Evolutionary conservation across 2,329 filamentous ascomycete species (phyloP), one percentile per base, ranked within the genome.

Genomic region (Colletotrichum somersetense): DNA sequence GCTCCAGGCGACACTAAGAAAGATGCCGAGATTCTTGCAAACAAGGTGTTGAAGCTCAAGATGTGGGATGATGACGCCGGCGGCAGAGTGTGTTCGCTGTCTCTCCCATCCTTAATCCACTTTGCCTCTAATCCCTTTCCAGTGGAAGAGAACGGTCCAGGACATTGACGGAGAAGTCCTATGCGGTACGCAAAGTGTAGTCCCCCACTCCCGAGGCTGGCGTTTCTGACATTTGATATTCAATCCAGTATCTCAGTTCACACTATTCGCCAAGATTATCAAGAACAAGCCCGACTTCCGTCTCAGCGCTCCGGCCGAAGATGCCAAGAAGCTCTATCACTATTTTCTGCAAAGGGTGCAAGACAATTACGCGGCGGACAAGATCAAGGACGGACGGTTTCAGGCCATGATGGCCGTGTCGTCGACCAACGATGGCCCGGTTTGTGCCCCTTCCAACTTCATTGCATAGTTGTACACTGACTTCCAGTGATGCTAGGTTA

Each of bases 371-470:
- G 81, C 85, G 6, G 81, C 88, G 8, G 93, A 94, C 11, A 91
- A 88, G 74, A 95, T 99, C 71, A 95, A 97, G 80, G 92, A 99
- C 80, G 96, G 97, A n/a, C 91, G 96, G 40, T 99, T 99, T 81
- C 96, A 97, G 79, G 96, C 96, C 62, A 98, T 97, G 95, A 99
- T 99, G 96, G 92, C 98, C 79, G 96, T 99, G 71, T 92, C 93
- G 61, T 83, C 98, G 40, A 91, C 98, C 62, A 98, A 98, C 76
- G 96, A 98, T 76, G 91, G 91, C 1, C 91, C 91, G 66, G 91
- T 92, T 80, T 53, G 72, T 69, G 10, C 52, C 69, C 33, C 33
- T 64, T 8, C 44, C 30, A 26, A 40, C 44, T 33, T 16, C 10
- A 7, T 26, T 38, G 16, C n/a, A 26, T 38, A 26, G n/a, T 55